Evolutionary conservation across 768 basidiomycete species (phyloP).

Genomic region (Phanerochaete sordida): DNA sequence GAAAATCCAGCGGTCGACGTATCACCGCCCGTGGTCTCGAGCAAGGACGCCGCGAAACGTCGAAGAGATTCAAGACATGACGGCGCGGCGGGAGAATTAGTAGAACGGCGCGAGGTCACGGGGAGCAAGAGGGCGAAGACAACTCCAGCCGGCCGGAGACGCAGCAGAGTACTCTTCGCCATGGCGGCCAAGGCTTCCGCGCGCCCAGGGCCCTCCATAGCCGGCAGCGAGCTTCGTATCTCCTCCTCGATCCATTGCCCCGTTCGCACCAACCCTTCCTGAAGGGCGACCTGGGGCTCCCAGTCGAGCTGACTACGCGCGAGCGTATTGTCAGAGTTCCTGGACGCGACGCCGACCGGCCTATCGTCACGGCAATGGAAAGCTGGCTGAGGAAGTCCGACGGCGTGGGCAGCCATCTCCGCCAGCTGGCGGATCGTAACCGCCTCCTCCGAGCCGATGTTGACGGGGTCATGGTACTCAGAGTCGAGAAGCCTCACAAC

Average conservation of each 20-base stretch:
- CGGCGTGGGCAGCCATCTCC: conserved; percentile 32
- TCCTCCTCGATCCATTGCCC: conserved; percentile 44
- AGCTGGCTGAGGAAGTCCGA: conserved; percentile 23
- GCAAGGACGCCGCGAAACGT: conserved; percentile 41
- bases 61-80: conserved; percentile 40
- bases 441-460: conserved; percentile 48
- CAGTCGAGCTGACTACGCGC: conserved; percentile 34
- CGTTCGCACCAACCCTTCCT: conserved; percentile 46
- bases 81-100: background rate
- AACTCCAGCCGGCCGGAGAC: conserved; percentile 30
- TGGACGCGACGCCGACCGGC: conserved; percentile 45
- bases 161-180: conserved; percentile 35
- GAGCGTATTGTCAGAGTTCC: conserved; percentile 49
- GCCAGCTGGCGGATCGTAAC: conserved; percentile 42
- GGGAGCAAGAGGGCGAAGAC: conserved; percentile 55
- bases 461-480: conserved; percentile 33
- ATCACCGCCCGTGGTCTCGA: conserved; percentile 45
- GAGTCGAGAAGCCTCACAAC: conserved; percentile 41
- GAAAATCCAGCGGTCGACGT: conserved; percentile 31
- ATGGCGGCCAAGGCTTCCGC: conserved; percentile 16
- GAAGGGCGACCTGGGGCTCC: conserved; percentile 37
- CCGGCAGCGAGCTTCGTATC: conserved; percentile 24
- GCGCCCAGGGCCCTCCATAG: background rate
- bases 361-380: conserved; percentile 20
- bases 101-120: conserved; percentile 42